A percentile compares a stretch with the other conserved stretches of the same genome.
Conservation (phyloP, 306 rosid species). For the Cucurbita maxima region DNA sequence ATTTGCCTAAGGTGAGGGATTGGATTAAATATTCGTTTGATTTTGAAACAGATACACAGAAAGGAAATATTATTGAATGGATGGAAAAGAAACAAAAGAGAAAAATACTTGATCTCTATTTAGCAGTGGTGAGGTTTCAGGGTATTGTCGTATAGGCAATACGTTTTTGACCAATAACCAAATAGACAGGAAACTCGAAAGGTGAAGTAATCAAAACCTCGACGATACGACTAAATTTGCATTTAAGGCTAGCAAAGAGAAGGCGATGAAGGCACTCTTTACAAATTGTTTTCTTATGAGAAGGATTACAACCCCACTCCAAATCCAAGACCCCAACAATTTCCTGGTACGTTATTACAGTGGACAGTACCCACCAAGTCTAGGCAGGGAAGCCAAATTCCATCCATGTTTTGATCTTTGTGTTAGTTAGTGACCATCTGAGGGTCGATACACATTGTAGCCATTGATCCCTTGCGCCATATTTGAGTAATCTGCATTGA, state of each 20-base stretch:
- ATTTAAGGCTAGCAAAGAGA: slow-evolving; percentile 7
- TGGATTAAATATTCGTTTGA: not conserved
- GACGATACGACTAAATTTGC: not conserved
- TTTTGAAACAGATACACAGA: not conserved
- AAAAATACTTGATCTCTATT: not conserved
- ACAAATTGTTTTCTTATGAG: slow-evolving; percentile 61
- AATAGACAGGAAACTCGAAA: not conserved
- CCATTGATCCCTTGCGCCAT: slow-evolving; percentile 52
- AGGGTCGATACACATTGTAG: slow-evolving; percentile 73
- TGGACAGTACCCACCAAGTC: slow-evolving; percentile 24
- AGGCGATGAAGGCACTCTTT: slow-evolving; percentile 49
- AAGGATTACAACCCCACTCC: slow-evolving; percentile 65
- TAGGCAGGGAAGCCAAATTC: slow-evolving; percentile 10
- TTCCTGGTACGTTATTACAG: slow-evolving; percentile 63
- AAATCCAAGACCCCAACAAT: slow-evolving; percentile 49
- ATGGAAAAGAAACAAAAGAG: not conserved
- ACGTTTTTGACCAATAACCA: not conserved
- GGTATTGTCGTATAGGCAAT: not conserved
- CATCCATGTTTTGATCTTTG: slow-evolving; percentile 15
- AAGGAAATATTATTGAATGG: not conserved
- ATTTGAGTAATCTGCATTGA: slow-evolving; percentile 52
- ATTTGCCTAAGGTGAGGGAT: not conserved
- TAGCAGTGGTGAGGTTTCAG: not conserved
- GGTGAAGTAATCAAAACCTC: slow-evolving; percentile 5
- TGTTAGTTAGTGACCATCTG: slow-evolving; percentile 41